Percentiles rank a stretch among this genome's conserved stretches.
These are phyloP conservation scores for Ophiorrhiza pumila DNA, from an alignment of 257 asterid species.

Conservation along the genomic window DNA sequence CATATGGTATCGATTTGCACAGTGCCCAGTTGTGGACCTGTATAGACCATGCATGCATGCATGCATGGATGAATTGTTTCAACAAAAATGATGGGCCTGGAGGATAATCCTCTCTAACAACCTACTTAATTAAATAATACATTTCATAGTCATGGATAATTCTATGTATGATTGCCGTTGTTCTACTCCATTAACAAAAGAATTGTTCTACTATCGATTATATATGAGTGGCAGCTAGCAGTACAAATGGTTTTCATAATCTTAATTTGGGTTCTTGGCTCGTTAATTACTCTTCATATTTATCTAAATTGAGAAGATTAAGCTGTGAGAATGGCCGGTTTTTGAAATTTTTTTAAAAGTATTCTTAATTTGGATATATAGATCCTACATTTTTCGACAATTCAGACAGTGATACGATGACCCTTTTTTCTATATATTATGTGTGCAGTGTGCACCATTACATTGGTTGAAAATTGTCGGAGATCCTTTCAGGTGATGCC, in stretches of 20 bases:
- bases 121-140: no score
- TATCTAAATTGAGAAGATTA: no score
- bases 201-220: no score
- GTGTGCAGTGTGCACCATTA: background rate
- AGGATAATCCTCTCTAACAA: background rate
- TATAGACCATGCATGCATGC: background rate
- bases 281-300: no score
- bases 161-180: background rate
- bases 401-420: background rate
- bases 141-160: background rate
- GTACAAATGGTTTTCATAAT: no score
- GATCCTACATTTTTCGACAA: background rate
- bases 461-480: conserved; percentile 1
- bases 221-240: no score
- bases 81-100: background rate
- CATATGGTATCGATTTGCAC: background rate
- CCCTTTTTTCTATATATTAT: background rate
- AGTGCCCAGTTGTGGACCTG: background rate
- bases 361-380: no score
- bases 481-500: background rate
- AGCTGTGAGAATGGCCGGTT: no score
- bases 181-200: no score
- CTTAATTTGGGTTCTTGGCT: no score
- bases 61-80: no score
- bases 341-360: no score